Evolutionary conservation across 768 basidiomycete species (phyloP).

Genomic region (Lactarius sanguifluus): DNA sequence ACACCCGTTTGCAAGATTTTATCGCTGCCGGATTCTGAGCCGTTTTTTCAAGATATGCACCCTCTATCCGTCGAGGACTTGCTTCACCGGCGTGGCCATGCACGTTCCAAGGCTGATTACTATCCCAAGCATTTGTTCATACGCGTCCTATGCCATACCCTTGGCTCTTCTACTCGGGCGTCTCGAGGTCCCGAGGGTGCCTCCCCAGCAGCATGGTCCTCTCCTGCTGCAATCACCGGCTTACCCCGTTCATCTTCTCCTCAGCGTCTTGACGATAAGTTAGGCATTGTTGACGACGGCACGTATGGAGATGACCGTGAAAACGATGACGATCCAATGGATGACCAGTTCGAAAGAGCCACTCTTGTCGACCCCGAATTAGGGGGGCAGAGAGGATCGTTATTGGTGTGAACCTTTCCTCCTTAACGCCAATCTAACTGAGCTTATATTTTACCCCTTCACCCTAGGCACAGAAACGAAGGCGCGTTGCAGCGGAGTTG

Average conservation of each 20-base stretch:
- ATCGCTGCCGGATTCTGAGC: neutral
- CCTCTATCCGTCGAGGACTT: constrained; percentile 73
- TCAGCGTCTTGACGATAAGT: constrained; percentile 27
- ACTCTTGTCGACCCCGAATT: constrained; percentile 33
- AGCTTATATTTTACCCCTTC: constrained; percentile 13
- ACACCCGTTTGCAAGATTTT: constrained; percentile 23
- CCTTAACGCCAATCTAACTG: neutral
- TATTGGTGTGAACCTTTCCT: constrained; percentile 14
- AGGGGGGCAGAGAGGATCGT: constrained; percentile 22
- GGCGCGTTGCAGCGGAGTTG: constrained; percentile 31
- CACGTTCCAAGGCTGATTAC: constrained; percentile 68
- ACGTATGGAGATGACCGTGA: constrained; percentile 34
- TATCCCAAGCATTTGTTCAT: constrained; percentile 70
- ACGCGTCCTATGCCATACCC: constrained; percentile 62
- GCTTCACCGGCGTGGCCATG: constrained; percentile 51
- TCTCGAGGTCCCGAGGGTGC: neutral
- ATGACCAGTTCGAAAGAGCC: constrained; percentile 4
- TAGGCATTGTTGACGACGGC: constrained; percentile 28
- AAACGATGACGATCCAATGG: constrained; percentile 25
- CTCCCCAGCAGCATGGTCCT: neutral
- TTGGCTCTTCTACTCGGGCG: constrained; percentile 33
- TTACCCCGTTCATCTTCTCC: constrained; percentile 41
- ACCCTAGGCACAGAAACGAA: constrained; percentile 39
- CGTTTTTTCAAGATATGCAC: constrained; percentile 51
- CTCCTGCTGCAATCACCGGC: constrained; percentile 32